Evolutionary conservation across 768 basidiomycete genomes (phyloP).

Genomic region (Porphyrellus cyaneotinctus): DNA sequence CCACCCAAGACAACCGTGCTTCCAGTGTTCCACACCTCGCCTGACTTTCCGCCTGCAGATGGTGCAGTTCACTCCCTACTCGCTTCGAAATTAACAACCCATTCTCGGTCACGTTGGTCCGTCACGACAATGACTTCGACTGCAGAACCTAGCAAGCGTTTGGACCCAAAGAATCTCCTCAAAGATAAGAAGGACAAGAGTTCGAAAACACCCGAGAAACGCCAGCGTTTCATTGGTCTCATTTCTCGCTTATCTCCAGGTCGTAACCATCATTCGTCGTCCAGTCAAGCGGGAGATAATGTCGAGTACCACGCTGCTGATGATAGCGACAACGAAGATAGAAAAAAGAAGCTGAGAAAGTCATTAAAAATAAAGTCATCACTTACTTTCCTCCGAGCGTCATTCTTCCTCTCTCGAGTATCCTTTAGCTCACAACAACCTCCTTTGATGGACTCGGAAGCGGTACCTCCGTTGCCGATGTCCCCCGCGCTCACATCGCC

Average conservation of each 20-base stretch:
- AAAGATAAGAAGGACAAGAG: conserved; percentile 20
- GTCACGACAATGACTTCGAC: conserved; percentile 28
- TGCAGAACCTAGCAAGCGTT: conserved; percentile 2
- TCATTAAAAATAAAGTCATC: conserved; percentile 28
- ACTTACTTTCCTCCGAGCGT: conserved; percentile 27
- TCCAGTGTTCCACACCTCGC: conserved; percentile 5
- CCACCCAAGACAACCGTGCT: conserved; percentile 1
- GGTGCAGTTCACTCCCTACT: not conserved
- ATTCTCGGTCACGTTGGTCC: conserved; percentile 27
- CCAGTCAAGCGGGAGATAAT: conserved; percentile 1
- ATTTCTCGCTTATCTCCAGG: conserved; percentile 29
- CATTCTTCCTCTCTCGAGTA: conserved; percentile 28
- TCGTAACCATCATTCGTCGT: conserved; percentile 15
- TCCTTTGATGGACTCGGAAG: conserved; percentile 16
- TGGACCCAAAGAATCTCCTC: conserved; percentile 9
- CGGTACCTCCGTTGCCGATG: conserved; percentile 25
- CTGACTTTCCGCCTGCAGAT: not conserved
- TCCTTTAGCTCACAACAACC: conserved; percentile 29
- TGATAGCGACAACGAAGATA: conserved; percentile 21
- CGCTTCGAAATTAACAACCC: not conserved
- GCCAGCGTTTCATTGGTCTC: conserved; percentile 29
- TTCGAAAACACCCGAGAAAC: conserved; percentile 26
- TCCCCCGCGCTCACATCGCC: conserved; percentile 20
- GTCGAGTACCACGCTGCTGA: conserved; percentile 17
- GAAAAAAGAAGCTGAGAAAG: conserved; percentile 15